phyloP scores from a whole-genome alignment of 176 grass and related monocot species.

The Paspalum notatum region DNA sequence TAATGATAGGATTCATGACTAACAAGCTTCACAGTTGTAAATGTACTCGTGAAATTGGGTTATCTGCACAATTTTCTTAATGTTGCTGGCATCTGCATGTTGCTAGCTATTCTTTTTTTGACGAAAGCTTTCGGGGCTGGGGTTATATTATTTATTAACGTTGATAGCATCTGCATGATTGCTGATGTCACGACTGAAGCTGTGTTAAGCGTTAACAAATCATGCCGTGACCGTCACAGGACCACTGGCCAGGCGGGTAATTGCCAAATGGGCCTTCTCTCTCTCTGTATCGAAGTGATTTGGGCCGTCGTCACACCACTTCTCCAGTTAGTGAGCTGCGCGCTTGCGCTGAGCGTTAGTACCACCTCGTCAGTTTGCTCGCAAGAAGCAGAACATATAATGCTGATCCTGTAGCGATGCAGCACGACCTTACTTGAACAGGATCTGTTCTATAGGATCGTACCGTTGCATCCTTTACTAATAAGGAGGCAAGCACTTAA shows the following conservation, averaged over 20 bases:
- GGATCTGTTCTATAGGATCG: slow-evolving; percentile 32
- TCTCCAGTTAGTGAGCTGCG: too few species aligned
- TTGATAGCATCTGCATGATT: neutral
- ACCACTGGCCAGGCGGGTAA: too few species aligned
- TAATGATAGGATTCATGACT: slow-evolving; percentile 14
- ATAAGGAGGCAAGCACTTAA: neutral
- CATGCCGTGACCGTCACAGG: too few species aligned
- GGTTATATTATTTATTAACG: neutral
- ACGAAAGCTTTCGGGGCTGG: neutral
- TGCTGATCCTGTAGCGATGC: rapidly evolving
- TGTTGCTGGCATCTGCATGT: too few species aligned
- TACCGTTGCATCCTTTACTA: slow-evolving; percentile 14
- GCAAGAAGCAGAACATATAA: neutral
- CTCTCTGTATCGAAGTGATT: too few species aligned
- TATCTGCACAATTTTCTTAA: too few species aligned
- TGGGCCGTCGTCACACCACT: too few species aligned
- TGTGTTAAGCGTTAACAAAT: too few species aligned
- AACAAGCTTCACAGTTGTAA: neutral
- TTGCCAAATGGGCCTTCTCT: too few species aligned
- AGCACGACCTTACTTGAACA: slow-evolving; percentile 35
- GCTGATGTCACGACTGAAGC: neutral
- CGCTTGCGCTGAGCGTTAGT: neutral
- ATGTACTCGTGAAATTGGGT: neutral
- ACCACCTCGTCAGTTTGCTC: neutral
- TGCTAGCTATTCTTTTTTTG: neutral